A percentile compares a stretch with the other conserved stretches of the same genome.
These are phyloP conservation scores for Cystofilobasidium macerans DNA, from an alignment of 768 basidiomycete genomes.

Conservation along the genomic window DNA sequence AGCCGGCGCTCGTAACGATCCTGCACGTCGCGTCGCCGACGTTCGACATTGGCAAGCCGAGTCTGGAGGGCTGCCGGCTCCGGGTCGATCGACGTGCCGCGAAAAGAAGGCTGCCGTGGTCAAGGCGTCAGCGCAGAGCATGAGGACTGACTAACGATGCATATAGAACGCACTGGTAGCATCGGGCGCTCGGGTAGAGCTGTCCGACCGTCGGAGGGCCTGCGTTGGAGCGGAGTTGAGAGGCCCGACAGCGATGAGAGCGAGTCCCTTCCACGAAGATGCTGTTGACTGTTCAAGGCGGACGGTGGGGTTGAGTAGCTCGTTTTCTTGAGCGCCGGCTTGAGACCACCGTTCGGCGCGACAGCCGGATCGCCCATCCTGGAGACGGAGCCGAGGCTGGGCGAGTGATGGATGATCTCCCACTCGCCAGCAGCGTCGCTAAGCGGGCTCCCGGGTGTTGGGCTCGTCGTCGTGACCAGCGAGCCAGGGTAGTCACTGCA, in stretches of 20 bases:
- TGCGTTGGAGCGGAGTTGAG: neutral
- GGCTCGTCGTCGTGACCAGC: neutral
- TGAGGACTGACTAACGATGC: too few species aligned
- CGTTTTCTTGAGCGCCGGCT: constrained; percentile 12
- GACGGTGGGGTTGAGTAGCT: neutral
- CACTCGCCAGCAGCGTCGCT: neutral
- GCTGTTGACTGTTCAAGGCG: neutral
- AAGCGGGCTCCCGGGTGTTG: neutral
- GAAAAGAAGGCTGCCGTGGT: neutral
- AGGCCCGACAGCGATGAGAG: neutral
- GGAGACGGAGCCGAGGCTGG: neutral
- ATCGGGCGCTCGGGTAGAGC: neutral
- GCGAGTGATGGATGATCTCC: neutral
- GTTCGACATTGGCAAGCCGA: neutral
- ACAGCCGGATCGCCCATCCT: neutral
- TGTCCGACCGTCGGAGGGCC: neutral
- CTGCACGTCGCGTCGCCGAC: constrained; percentile 2
- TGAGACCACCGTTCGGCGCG: constrained; percentile 1
- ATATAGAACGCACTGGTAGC: neutral
- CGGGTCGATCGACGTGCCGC: neutral
- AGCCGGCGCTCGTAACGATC: constrained; percentile 16
- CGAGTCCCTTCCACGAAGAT: neutral
- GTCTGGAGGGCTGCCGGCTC: neutral
- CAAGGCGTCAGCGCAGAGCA: too few species aligned
- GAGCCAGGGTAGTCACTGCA: neutral